These are phyloP conservation scores for Naematelia aurantialba DNA, from an alignment of 768 basidiomycete genomes.

Conservation along the genomic window DNA sequence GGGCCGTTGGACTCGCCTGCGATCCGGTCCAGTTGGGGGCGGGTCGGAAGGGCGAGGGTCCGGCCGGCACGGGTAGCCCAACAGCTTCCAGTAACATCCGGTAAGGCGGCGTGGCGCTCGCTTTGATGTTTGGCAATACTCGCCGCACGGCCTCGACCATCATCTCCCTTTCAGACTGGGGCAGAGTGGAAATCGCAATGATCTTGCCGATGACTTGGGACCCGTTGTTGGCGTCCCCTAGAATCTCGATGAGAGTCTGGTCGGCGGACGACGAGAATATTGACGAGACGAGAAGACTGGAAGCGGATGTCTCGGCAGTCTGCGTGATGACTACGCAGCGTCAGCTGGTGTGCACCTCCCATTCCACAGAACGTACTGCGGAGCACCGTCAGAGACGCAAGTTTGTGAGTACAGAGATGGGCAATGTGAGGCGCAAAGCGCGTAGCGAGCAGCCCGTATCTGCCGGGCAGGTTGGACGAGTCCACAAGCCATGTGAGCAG, in stretches of 20 bases:
- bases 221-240: slow-evolving; percentile 94
- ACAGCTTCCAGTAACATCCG: slow-evolving; percentile 91
- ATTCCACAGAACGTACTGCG: slow-evolving; percentile 55
- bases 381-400: slow-evolving; percentile 90
- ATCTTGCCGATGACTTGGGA: slow-evolving; percentile 73
- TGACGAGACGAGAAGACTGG: slow-evolving; percentile 77
- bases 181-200: slow-evolving; percentile 78
- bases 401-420: slow-evolving; percentile 94
- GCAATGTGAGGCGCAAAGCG: slow-evolving; percentile 95
- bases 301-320: slow-evolving; percentile 85
- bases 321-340: slow-evolving; percentile 72
- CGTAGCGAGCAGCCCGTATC: slow-evolving; percentile 88
- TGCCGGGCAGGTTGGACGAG: slow-evolving; percentile 88
- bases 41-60: slow-evolving; percentile 14
- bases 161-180: slow-evolving; percentile 62
- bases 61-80: slow-evolving; percentile 65
- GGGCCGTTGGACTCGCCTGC: neutral
- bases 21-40: neutral
- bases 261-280: slow-evolving; percentile 86
- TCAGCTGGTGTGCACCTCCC: neutral
- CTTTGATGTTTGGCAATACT: slow-evolving; percentile 81
- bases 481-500: slow-evolving; percentile 95
- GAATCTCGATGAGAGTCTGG: slow-evolving; percentile 85
- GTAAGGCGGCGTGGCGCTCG: slow-evolving; percentile 90
- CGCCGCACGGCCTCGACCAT: slow-evolving; percentile 85